Evolutionary conservation across 495 filamentous ascomycete species (phyloP), one percentile per base, ranked within the genome.

Genomic region (Aspergillus cristatus): DNA sequence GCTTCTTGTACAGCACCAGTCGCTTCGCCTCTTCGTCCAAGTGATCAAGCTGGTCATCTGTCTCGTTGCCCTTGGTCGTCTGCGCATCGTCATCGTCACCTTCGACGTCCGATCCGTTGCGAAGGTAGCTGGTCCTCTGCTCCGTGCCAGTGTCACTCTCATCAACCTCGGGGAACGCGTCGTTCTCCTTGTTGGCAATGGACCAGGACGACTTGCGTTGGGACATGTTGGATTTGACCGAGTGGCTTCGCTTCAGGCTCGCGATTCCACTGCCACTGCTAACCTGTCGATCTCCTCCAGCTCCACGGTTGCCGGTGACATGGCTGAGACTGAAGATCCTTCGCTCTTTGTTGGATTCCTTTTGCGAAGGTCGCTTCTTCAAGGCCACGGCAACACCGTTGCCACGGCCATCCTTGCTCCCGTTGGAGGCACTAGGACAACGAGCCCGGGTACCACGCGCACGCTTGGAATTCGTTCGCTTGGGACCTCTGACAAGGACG

Each of bases 241-340:
- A 83, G 42, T 86, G 78, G 47, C 79, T 82, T 32, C 81, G 75
- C 53, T 82, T 79, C 37, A 83, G 46, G 22, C 57, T 68, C 1
- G 63, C 57, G 32, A 74, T 53, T 10, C 70, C 65, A 20, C 65
- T 60, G 39, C 55, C 66, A 28, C 52, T 53, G 20, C 58, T 65
- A 28, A 60, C 57, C 40, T 75, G 72, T 47, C 77, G 79, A 43
- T 78, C 68, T 8, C n/a, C n/a, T 7, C 48, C 47, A 38, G 67
- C 61, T 8, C 81, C 79, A 4, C 79, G 68, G 51, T 94, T 94
- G 39, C 80, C 77, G 6, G 73, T 82, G 14, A 97, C 89, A 54
- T 94, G 81, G 54, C 80, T 93, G 28, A 96, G 74, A 37, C 84
- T 91, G 28, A 90, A 72, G 44, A 95, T 95, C 8, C 91, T 79